These are phyloP conservation scores for Ganoderma resinaceum DNA, from an alignment of 1,284 basidiomycete species.

Conservation along the genomic window DNA sequence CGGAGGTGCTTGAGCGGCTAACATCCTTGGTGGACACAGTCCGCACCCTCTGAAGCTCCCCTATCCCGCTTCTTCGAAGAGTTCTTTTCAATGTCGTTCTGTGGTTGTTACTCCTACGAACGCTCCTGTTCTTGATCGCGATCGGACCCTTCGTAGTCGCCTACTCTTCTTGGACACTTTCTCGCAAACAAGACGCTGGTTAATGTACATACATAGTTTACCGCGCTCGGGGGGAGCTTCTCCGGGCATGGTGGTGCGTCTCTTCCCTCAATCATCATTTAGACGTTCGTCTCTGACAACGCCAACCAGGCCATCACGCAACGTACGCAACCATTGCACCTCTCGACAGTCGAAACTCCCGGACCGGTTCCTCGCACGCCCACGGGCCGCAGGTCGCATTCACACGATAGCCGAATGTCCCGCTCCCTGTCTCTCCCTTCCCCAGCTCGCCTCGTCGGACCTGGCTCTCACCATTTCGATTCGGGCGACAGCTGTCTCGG, in stretches of 20 bases:
- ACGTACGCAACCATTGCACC: not conserved
- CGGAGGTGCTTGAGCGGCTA: constrained; percentile 37
- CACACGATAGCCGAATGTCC: constrained; percentile 2
- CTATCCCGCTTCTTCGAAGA: not conserved
- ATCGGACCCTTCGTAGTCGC: not conserved
- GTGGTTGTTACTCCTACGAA: not conserved
- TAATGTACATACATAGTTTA: not conserved
- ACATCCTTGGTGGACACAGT: constrained; percentile 33
- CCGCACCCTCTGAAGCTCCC: constrained; percentile 25
- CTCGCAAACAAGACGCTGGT: not conserved
- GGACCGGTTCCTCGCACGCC: not conserved
- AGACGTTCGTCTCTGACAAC: not conserved
- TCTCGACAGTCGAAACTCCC: not conserved
- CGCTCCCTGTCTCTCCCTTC: not conserved
- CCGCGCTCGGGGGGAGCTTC: not conserved
- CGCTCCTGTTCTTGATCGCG: not conserved
- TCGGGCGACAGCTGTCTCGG: not conserved
- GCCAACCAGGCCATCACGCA: not conserved
- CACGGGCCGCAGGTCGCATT: not conserved
- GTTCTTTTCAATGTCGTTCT: not conserved
- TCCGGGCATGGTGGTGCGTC: not conserved
- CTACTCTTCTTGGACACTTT: constrained; percentile 1
- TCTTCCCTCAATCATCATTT: not conserved
- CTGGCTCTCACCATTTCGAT: not conserved
- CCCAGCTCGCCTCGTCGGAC: no score